Conservation (phyloP, 768 basidiomycete genomes). For the Cystobasidium tubakii region DNA sequence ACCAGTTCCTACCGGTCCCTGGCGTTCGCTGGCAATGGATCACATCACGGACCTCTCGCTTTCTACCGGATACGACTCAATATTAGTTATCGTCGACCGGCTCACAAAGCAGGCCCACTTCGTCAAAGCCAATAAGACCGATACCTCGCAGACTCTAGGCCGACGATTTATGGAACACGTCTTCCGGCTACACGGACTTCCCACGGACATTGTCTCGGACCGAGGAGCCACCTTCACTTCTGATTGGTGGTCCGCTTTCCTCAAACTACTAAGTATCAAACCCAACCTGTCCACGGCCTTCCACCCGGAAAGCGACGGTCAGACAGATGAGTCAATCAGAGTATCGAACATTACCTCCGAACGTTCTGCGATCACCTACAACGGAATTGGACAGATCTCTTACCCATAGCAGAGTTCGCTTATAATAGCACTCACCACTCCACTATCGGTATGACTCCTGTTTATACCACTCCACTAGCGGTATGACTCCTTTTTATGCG, state of each 20-base stretch:
- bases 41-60: slow-evolving; percentile 51
- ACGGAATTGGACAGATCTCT: slow-evolving; percentile 50
- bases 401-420: slow-evolving; percentile 48
- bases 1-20: slow-evolving; percentile 46
- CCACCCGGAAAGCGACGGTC: slow-evolving; percentile 54
- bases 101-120: slow-evolving; percentile 52
- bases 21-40: slow-evolving; percentile 51
- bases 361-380: slow-evolving; percentile 49
- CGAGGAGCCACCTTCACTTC: slow-evolving; percentile 46
- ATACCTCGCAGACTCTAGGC: slow-evolving; percentile 46
- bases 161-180: slow-evolving; percentile 50
- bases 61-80: no score
- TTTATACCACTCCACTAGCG: slow-evolving; percentile 46
- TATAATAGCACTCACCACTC: slow-evolving; percentile 50
- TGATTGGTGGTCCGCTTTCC: slow-evolving; percentile 1
- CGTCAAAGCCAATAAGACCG: slow-evolving; percentile 49
- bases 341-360: slow-evolving; percentile 51
- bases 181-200: slow-evolving; percentile 44
- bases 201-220: slow-evolving; percentile 46
- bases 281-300: slow-evolving; percentile 51
- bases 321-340: slow-evolving; percentile 53
- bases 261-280: slow-evolving; percentile 43
- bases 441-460: slow-evolving; percentile 48
- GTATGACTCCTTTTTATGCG: slow-evolving; percentile 47
- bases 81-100: no score